These are phyloP conservation scores for Epipyxis sp. DNA, from an alignment of 108 stramenopile species.

Conservation along the genomic window DNA sequence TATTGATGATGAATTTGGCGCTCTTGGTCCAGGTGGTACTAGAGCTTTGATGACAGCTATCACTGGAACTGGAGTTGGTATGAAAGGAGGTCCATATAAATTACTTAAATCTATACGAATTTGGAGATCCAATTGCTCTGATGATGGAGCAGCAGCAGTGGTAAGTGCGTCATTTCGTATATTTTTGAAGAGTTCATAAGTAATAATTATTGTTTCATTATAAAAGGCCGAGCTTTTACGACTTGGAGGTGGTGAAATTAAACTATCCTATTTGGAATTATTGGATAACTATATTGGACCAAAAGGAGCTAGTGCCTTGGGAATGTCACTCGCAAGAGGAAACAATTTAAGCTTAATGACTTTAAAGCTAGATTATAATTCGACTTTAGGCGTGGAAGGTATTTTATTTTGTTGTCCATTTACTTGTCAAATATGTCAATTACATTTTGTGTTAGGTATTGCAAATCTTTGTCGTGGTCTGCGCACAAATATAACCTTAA, in stretches of 20 bases:
- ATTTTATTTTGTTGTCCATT: slow-evolving; percentile 3
- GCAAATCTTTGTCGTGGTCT: slow-evolving; percentile 58
- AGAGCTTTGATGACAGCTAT: slow-evolving; percentile 56
- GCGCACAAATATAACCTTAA: slow-evolving; percentile 57
- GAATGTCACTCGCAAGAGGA: slow-evolving; percentile 48
- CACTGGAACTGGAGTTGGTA: slow-evolving; percentile 48
- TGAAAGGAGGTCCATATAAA: slow-evolving; percentile 51
- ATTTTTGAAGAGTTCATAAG: neutral
- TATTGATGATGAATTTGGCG: slow-evolving; percentile 29
- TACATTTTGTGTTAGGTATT: no score
- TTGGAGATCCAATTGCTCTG: slow-evolving; percentile 46
- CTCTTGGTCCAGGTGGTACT: slow-evolving; percentile 54
- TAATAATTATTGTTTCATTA: neutral
- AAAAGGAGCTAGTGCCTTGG: slow-evolving; percentile 52
- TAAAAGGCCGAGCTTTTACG: slow-evolving; percentile 46
- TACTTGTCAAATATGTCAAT: no score
- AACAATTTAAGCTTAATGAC: slow-evolving; percentile 52
- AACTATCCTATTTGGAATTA: slow-evolving; percentile 56
- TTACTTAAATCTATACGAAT: slow-evolving; percentile 54
- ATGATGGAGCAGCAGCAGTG: slow-evolving; percentile 56
- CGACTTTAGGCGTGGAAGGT: slow-evolving; percentile 48
- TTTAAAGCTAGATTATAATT: slow-evolving; percentile 60
- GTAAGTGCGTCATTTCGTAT: slow-evolving; percentile 20
- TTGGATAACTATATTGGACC: slow-evolving; percentile 50
- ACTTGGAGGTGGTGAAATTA: slow-evolving; percentile 53